Base-by-base conservation (phyloP, 192 early-diverging fungal species). In the Umbelopsis sp. region DNA sequence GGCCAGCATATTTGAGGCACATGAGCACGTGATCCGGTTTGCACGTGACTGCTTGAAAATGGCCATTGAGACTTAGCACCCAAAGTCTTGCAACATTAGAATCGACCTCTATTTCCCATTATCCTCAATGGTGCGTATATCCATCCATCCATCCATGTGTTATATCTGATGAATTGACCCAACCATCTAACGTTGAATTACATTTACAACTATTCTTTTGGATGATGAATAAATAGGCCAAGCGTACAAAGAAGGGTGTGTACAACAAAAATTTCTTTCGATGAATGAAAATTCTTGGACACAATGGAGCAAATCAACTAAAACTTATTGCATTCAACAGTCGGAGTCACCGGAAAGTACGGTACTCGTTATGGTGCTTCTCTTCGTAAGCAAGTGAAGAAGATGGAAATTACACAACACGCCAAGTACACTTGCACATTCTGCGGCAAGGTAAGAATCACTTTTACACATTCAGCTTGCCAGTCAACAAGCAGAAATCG, bases 291-390 rank as follows among this genome's bases (percentile, higher is more conserved):
- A 41, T 23, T 18, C 49, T 5, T 47, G 21, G 25, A 33, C 15
- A 67, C 18, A 25, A 21, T 69, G 68, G 33, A 41, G n/a, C 30
- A 49, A 15, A 35, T 61, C 55, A 61, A 61, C 55, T 61, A 61
- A 61, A 61, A 52, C 21, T 61, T 61, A 30, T 61, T 61, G 49
- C 30, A 61, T 61, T 61, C 55, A 45, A 50, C 49, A 69, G 78
- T 97, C 80, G 97, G 97, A 90, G 93, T 99, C 85, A 92, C 91
- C 87, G 97, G 97, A 82, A 99, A 99, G 86, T 99, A 99, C 93
- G 97, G 97, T 89, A 94, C 94, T 80, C 95, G 97, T 88, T 99
- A 99, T 88, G 97, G 97, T 95, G 95, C 97, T 76, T 98, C 97
- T 66, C 91, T 99, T 78, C 90, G 97, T 89, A 99, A 99, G 89